Evolutionary conservation across 345 rosid genomes (phyloP).

Genomic region (Populus simonii): DNA sequence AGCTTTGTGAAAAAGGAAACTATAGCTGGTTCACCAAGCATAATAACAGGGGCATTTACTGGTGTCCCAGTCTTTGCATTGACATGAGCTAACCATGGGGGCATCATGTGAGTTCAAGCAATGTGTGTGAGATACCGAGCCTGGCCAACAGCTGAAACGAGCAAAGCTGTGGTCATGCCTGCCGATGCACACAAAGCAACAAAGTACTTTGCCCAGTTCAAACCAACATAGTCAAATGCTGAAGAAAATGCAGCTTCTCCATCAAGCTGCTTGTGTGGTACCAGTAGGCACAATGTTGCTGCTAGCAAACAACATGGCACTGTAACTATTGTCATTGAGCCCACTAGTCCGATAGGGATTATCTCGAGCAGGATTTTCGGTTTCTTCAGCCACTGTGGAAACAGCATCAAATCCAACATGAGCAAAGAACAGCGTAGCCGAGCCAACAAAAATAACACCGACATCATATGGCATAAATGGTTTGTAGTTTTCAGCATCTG

Average conservation of each 20-base stretch:
- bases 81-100: slow-evolving; percentile 75
- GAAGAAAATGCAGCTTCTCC: slow-evolving; percentile 67
- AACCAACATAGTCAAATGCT: slow-evolving; percentile 61
- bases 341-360: slow-evolving; percentile 35
- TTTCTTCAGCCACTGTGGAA: slow-evolving; percentile 28
- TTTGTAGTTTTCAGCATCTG: slow-evolving; percentile 10
- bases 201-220: slow-evolving; percentile 81
- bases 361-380: slow-evolving; percentile 23
- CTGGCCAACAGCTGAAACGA: slow-evolving; percentile 69
- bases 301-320: slow-evolving; percentile 59
- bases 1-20: slow-evolving; percentile 76
- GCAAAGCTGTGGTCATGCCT: slow-evolving; percentile 83
- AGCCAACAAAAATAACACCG: slow-evolving; percentile 12
- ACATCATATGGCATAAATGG: slow-evolving; percentile 7
- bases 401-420: slow-evolving; percentile 28
- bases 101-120: slow-evolving; percentile 88
- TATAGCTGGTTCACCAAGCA: slow-evolving; percentile 55
- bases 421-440: slow-evolving; percentile 28
- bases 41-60: slow-evolving; percentile 58
- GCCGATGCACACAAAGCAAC: slow-evolving; percentile 74
- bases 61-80: slow-evolving; percentile 69
- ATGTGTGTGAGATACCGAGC: slow-evolving; percentile 87
- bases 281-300: slow-evolving; percentile 56
- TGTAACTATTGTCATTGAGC: slow-evolving; percentile 61
- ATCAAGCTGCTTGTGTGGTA: slow-evolving; percentile 42